These are phyloP conservation scores for Chytriomyces sp. DNA, from an alignment of 192 early-diverging fungal species.

Conservation along the genomic window DNA sequence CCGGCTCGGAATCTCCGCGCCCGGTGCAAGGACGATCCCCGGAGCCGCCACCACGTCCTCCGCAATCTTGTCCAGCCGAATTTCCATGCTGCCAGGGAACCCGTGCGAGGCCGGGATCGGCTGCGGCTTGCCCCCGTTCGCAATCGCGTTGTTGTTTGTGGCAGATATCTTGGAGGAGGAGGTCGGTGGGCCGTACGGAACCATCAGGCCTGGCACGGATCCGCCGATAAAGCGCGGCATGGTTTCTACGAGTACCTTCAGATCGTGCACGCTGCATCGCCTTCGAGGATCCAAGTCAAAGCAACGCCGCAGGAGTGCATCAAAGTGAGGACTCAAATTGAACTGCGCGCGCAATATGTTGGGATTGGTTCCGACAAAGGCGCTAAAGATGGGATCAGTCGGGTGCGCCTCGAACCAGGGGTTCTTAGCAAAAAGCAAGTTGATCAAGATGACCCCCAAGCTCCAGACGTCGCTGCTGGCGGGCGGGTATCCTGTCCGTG, in stretches of 20 bases:
- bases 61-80: background rate
- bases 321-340: slow-evolving; percentile 64
- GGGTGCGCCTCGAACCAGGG: slow-evolving; percentile 64
- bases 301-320: slow-evolving; percentile 68
- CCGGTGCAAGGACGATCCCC: slow-evolving; percentile 5
- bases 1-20: background rate
- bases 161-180: background rate
- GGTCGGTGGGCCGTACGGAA: slow-evolving; percentile 10
- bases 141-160: background rate
- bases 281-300: slow-evolving; percentile 63
- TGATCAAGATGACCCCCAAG: slow-evolving; percentile 76
- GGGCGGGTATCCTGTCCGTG: slow-evolving; percentile 47
- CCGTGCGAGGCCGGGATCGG: background rate
- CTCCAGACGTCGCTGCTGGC: slow-evolving; percentile 78
- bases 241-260: slow-evolving; percentile 28
- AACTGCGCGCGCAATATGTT: slow-evolving; percentile 46
- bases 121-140: background rate
- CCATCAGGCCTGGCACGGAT: slow-evolving; percentile 22
- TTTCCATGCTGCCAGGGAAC: background rate
- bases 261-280: slow-evolving; percentile 27
- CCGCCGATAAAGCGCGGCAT: slow-evolving; percentile 33
- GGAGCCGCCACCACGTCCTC: background rate
- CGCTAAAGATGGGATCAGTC: slow-evolving; percentile 75
- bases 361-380: slow-evolving; percentile 34
- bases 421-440: slow-evolving; percentile 77